phyloP scores from a whole-genome alignment of 2,329 filamentous ascomycete genomes.

The Microcyclosporella mali region DNA sequence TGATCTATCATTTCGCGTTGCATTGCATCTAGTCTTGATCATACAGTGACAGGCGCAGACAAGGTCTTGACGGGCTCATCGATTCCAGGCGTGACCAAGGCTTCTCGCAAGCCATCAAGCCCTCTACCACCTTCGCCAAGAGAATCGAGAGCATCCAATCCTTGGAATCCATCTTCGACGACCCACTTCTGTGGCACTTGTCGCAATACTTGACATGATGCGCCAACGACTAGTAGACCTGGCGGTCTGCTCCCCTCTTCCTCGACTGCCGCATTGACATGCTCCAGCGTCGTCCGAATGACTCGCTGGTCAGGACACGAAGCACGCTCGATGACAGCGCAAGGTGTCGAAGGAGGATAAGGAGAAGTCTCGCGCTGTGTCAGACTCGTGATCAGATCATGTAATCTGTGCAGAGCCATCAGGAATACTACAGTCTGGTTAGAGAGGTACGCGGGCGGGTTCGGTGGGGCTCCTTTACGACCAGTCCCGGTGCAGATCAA shows the following conservation, averaged over 20 bases:
- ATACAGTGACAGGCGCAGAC: slow-evolving; percentile 6
- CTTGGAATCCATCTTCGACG: slow-evolving; percentile 81
- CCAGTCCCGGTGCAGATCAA: slow-evolving; percentile 96
- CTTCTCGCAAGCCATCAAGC: slow-evolving; percentile 27
- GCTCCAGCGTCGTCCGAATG: slow-evolving; percentile 75
- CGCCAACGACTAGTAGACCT: slow-evolving; percentile 77
- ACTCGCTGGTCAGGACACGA: slow-evolving; percentile 92
- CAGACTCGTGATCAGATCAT: slow-evolving; percentile 65
- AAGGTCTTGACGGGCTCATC: slow-evolving; percentile 13
- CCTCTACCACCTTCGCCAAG: slow-evolving; percentile 26
- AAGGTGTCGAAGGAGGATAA: slow-evolving; percentile 66
- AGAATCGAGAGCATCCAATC: slow-evolving; percentile 52
- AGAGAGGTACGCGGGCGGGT: slow-evolving; percentile 70
- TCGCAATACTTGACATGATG: slow-evolving; percentile 72
- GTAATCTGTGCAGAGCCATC: slow-evolving; percentile 87
- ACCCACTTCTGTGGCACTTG: slow-evolving; percentile 62
- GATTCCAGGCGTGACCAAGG: slow-evolving; percentile 18
- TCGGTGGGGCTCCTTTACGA: slow-evolving; percentile 74
- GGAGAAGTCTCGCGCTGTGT: slow-evolving; percentile 38
- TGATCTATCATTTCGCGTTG: too few relatives aligned
- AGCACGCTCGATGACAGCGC: slow-evolving; percentile 86
- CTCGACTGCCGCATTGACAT: slow-evolving; percentile 77
- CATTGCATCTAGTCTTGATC: not conserved
- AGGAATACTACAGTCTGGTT: slow-evolving; percentile 84
- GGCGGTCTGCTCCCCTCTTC: slow-evolving; percentile 84